Percentiles rank a stretch among this genome's conserved stretches.
Conservation (phyloP, 1,139 yeast species). For the Debaryomyces sp. region DNA sequence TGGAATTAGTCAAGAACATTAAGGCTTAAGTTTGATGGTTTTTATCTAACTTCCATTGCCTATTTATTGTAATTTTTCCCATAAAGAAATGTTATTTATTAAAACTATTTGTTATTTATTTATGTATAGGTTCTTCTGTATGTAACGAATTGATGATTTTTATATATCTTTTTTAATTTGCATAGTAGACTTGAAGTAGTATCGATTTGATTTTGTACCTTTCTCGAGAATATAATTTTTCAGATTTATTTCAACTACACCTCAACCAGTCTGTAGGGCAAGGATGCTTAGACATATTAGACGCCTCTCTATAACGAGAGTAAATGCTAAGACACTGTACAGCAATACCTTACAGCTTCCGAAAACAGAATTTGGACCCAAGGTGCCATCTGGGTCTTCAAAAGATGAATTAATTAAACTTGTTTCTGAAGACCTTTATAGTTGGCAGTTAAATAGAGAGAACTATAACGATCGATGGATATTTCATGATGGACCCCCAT, state of each 20-base stretch:
- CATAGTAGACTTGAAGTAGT: slow-evolving; percentile 1
- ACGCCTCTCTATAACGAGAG: slow-evolving; percentile 3
- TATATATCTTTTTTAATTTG: slow-evolving; percentile 1
- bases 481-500: slow-evolving; percentile 97
- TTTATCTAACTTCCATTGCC: slow-evolving; percentile 11
- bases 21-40: slow-evolving; percentile 23
- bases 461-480: slow-evolving; percentile 49
- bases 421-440: slow-evolving; percentile 34
- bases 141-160: slow-evolving; percentile 15
- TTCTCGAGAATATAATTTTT: slow-evolving; percentile 5
- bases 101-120: slow-evolving; percentile 11
- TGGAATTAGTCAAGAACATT: slow-evolving; percentile 59
- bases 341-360: slow-evolving; percentile 45
- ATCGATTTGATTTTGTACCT: not conserved
- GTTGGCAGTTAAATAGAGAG: slow-evolving; percentile 33
- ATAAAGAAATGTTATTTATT: slow-evolving; percentile 6
- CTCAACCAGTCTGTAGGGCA: not conserved
- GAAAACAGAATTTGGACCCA: slow-evolving; percentile 44
- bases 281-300: slow-evolving; percentile 5
- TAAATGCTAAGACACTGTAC: slow-evolving; percentile 17
- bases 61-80: slow-evolving; percentile 15
- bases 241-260: not conserved
- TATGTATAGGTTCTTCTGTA: slow-evolving; percentile 13
- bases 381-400: slow-evolving; percentile 36
- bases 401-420: slow-evolving; percentile 27